phyloP scores from a whole-genome alignment of 164 flowering plant genomes.

The Tetrastigma voinierianum region DNA sequence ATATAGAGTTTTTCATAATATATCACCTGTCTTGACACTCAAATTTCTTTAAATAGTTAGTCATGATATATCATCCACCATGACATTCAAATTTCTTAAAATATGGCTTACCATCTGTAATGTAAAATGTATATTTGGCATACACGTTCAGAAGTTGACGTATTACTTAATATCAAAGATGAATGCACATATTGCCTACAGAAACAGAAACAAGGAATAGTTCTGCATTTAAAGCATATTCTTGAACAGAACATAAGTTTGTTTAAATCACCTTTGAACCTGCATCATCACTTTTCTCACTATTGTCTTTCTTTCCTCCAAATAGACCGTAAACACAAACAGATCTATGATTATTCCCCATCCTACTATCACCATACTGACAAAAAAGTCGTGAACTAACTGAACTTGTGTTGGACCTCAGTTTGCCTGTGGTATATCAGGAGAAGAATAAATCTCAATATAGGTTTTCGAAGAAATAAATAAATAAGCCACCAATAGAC shows the following conservation, averaged over 20 bases:
- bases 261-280: constrained; percentile 47
- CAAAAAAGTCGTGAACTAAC: constrained; percentile 17
- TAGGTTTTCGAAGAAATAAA: neutral
- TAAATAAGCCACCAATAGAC: constrained; percentile 4
- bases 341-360: constrained; percentile 15
- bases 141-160: neutral
- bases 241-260: neutral
- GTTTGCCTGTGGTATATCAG: constrained; percentile 22
- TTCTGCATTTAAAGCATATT: neutral
- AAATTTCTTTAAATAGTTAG: too few relatives aligned
- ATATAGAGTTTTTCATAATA: too few relatives aligned
- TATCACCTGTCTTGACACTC: too few relatives aligned
- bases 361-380: constrained; percentile 9
- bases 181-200: constrained; percentile 1
- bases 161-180: neutral
- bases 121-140: too few relatives aligned
- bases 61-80: too few relatives aligned
- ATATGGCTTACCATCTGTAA: too few relatives aligned
- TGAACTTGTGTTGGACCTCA: constrained; percentile 4
- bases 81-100: too few relatives aligned
- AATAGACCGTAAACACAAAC: constrained; percentile 54
- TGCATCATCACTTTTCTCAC: constrained; percentile 56
- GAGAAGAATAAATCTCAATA: neutral
- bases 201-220: neutral
- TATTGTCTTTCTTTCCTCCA: constrained; percentile 76